Conservation (phyloP, 768 basidiomycete species). For the Kwoniella dendrophila region DNA sequence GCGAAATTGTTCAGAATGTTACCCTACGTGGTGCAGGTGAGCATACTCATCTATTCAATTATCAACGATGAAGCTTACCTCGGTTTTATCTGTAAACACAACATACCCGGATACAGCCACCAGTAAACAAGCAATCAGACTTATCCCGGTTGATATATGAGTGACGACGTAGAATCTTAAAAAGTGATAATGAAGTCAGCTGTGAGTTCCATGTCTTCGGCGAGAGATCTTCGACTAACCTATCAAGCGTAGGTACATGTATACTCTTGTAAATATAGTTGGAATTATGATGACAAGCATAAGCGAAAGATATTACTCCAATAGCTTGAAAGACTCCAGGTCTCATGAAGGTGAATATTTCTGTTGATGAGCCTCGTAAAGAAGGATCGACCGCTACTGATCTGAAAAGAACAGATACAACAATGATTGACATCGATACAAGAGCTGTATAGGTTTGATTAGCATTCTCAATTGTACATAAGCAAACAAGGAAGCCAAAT, state of each 20-base stretch:
- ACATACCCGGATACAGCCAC: slow-evolving; percentile 84
- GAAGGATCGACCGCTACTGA: slow-evolving; percentile 73
- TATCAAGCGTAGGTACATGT: slow-evolving; percentile 87
- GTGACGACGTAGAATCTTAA: slow-evolving; percentile 77
- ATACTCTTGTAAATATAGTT: slow-evolving; percentile 93
- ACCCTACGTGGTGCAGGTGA: slow-evolving; percentile 61
- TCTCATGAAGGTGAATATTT: slow-evolving; percentile 73
- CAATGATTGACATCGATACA: slow-evolving; percentile 81
- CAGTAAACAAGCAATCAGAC: slow-evolving; percentile 78
- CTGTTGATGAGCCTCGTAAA: slow-evolving; percentile 73
- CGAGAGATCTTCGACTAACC: slow-evolving; percentile 52
- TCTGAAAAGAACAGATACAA: slow-evolving; percentile 77
- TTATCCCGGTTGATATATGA: slow-evolving; percentile 83
- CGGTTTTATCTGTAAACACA: slow-evolving; percentile 79
- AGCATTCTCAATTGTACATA: slow-evolving; percentile 42
- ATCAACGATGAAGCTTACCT: slow-evolving; percentile 28
- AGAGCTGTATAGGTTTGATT: slow-evolving; percentile 57
- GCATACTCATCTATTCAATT: slow-evolving; percentile 38
- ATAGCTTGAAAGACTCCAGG: slow-evolving; percentile 91
- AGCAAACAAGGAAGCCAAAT: slow-evolving; percentile 52
- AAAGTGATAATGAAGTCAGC: not conserved
- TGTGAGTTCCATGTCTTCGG: not conserved
- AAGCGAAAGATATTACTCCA: slow-evolving; percentile 77
- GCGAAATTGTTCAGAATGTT: slow-evolving; percentile 97
- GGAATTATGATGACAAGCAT: slow-evolving; percentile 92